Evolutionary conservation across 202 grass and related monocot species (phyloP), one percentile per base, ranked within the genome.

Genomic region (Digitaria exilis): DNA sequence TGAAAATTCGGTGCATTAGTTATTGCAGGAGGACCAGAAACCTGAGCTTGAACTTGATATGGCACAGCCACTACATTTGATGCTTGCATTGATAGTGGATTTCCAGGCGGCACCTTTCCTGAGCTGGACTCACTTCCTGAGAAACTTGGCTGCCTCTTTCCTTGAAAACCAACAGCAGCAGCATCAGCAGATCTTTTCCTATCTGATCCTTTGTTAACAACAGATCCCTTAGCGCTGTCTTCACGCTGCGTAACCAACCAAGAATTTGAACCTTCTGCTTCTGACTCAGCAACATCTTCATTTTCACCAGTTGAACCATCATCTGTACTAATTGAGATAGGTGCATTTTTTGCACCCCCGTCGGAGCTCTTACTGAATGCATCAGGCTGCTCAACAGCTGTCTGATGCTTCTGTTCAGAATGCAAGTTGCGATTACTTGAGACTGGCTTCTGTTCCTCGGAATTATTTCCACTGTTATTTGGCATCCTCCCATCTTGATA

Each of bases 291-390:
- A 62, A 93, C 92, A 81, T 92, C 95, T 65, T 98, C 95, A 70
- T 98, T 98, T 89, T 98, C 95, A 84, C 92, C 92, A 24, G 91
- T 91, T 55, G 90, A 98, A 79, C 95, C 92, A 64, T 98, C 95
- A 62, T 91, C 92, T 0, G 88, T 90, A 46, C 87, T 93, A 85
- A 95, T 88, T 59, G 92, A 95, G 68, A 98, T 79, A 48, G 91
- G 96, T 24, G 89, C 71, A 52, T 80, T 88, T 84, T 85, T 98
- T 3, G 83, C 88, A 80, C 75, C 86, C 77, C 84, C 86, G 37
- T 83, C 75, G 54, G 88, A 86, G 83, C 44, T 83, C 76, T 91
- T 94, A 75, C 88, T 90, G 50, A 73, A 68, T 56, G 65, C 88
- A 80, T 91, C 92, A 60, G 71, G 71, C 69, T 84, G 86, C 26